Conservation (phyloP, 2,329 filamentous ascomycete genomes). For the Cladosporium sp. region DNA sequence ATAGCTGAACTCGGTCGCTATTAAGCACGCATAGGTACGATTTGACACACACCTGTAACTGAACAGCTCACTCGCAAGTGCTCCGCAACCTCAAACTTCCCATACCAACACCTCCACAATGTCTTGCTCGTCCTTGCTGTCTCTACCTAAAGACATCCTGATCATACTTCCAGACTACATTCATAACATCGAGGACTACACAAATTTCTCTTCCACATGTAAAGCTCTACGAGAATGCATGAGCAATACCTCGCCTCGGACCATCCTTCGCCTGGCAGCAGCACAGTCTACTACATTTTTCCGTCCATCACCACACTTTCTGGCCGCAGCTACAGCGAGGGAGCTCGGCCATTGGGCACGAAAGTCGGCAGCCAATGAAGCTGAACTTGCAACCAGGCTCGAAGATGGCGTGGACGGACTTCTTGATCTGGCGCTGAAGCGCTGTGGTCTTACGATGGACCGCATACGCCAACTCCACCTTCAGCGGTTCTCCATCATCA, state of each 20-base stretch:
- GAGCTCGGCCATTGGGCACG: conserved; percentile 40
- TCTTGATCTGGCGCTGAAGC: conserved; percentile 32
- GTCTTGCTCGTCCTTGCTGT: conserved; percentile 12
- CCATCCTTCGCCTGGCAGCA: conserved; percentile 37
- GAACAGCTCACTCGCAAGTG: no score
- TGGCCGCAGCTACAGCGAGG: conserved; percentile 37
- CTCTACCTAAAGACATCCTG: conserved; percentile 26
- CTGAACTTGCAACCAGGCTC: conserved; percentile 26
- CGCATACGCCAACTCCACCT: conserved; percentile 35
- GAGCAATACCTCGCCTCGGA: conserved; percentile 26
- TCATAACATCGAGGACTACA: conserved; percentile 39
- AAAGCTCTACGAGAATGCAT: conserved; percentile 30
- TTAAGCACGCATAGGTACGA: no score
- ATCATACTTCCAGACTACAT: conserved; percentile 26
- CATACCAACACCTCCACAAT: neutral
- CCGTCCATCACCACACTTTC: conserved; percentile 40
- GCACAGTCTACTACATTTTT: conserved; percentile 40
- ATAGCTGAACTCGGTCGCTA: no score
- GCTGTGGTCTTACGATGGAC: conserved; percentile 35
- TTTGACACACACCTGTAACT: no score
- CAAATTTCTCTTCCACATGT: conserved; percentile 33
- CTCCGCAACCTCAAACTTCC: neutral
- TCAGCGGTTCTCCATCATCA: conserved; percentile 35
- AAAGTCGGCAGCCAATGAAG: conserved; percentile 25
- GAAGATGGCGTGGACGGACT: conserved; percentile 37